Evolutionary conservation across 345 rosid genomes (phyloP), one percentile per base, ranked within the genome.

Genomic region (Triadica sebifera): DNA sequence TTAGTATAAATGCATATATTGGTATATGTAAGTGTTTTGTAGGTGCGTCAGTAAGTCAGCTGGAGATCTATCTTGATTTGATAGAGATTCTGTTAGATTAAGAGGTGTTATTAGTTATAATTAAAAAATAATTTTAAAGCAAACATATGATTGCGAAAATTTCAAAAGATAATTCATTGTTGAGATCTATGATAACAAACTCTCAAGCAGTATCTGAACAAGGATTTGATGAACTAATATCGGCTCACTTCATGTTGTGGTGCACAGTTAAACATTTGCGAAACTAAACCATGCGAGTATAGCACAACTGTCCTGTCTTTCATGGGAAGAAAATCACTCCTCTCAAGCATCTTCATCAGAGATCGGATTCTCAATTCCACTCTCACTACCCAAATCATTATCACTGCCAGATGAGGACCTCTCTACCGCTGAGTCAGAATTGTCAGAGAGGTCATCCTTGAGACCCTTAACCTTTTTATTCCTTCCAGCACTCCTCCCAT

Each of bases 291-390:
- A 22, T 7, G 41, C 24, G 7, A 49, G 49, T 16, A 13, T 17
- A 6, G 29, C 12, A 45, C 12, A 51, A 46, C 10, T 10, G 47
- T 37, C 47, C 24, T 60, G 37, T 67, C 29, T 24, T 75, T 47
- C 39, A 37, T n/a, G n/a, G 22, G 12, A 47, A 6, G 56, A 12
- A 8, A 45, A 38, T 58, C 47, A 19, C 29, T 66, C 45, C 49
- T n/a, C 19, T 65, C 74, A 70, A 11, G 19, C 67, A 20, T 80
- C 76, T 68, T 82, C 81, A 71, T 78, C 79, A 11, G 84, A 82
- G 65, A 38, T 45, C 17, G 87, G 87, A 78, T 79, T 77, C 61
- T 84, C 89, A 55, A 84, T 85, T 80, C 83, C 91, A 78, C 86
- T 84, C 25, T 60, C 85, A 12, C 86, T 83, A 66, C 77, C 73